Evolutionary conservation across 805 yeast genomes (phyloP), one percentile per base, ranked within the genome.

Genomic region (Candida coleopterorum): DNA sequence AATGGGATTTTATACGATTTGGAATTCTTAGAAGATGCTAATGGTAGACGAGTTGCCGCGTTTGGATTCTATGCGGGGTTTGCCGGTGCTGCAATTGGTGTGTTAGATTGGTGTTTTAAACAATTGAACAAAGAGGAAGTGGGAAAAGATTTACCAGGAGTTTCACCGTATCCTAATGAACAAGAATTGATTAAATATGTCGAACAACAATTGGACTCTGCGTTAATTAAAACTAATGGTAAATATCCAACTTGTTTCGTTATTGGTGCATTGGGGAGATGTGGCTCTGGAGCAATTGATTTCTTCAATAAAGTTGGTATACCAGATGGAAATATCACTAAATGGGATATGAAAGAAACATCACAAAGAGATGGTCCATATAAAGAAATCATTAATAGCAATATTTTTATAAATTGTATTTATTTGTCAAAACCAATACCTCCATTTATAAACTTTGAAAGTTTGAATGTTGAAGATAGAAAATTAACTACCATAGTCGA

Each of bases 51-150:
- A 67, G 99, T 93, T 20, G 99, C 99, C 30, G 98, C 98, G 7
- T 93, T 93, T 58, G 99, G 99, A n/a, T 93, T 77, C 72, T 90
- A 90, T 61, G 98, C 99, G 30, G 99, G 99, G n/a, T 93, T 93
- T 60, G 98, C 97, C 6, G 99, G 99, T 54, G 98, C 99, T 24
- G 99, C 98, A 23, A 66, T 93, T 38, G 98, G 98, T 53, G 72
- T 90, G 35, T 77, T 77, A 60, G 95, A 88, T 62, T 93, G 97
- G 96, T 84, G 95, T 34, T 82, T 84, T 68, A 90, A 90, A 63
- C 90, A 85, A 61, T 63, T 79, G 25, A 81, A 85, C 58, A 41
- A 73, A 7, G 86, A 79, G 52, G 54, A 67, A 38, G 86, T 79
- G 52, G 54, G 67, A 38, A 77, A 79, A 58, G 79, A 86, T 46